A percentile compares a stretch with the other conserved stretches of the same genome.
Conservation (phyloP, 2,329 filamentous ascomycete species). For the Pseudogymnoascus sp. region DNA sequence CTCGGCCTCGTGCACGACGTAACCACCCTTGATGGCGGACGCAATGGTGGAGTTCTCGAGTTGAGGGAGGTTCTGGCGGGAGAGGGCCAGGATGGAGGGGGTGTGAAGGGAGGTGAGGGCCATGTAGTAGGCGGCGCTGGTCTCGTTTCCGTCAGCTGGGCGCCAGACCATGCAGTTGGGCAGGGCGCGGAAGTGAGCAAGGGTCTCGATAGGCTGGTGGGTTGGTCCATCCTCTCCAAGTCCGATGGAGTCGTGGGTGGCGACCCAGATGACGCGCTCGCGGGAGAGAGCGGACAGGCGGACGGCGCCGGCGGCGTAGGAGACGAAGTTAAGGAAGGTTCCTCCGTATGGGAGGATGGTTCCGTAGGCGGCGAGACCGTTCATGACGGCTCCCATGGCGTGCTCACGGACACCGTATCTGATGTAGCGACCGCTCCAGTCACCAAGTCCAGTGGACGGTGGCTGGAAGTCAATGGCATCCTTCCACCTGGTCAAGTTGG, state of each 20-base stretch:
- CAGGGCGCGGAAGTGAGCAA: constrained; percentile 95
- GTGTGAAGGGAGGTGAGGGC: constrained; percentile 83
- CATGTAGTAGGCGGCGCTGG: constrained; percentile 93
- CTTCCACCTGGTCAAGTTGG: constrained; percentile 99
- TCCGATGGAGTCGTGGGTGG: constrained; percentile 98
- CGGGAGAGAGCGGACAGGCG: constrained; percentile 89
- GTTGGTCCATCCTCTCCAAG: constrained; percentile 97
- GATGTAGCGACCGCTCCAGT: constrained; percentile 86
- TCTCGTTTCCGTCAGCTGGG: constrained; percentile 97
- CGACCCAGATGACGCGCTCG: constrained; percentile 87
- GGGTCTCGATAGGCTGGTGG: constrained; percentile 97
- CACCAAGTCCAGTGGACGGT: constrained; percentile 72
- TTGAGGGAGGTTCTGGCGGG: constrained; percentile 96
- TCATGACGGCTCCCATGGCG: constrained; percentile 86
- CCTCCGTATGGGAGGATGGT: constrained; percentile 88
- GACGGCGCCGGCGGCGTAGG: constrained; percentile 90
- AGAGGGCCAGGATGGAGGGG: constrained; percentile 87
- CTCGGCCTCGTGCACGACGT: constrained; percentile 77
- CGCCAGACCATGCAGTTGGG: constrained; percentile 99
- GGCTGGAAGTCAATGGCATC: constrained; percentile 95
- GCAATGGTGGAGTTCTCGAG: constrained; percentile 90
- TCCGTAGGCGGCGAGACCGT: constrained; percentile 91
- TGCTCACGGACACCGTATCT: constrained; percentile 90
- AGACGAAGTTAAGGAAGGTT: constrained; percentile 99
- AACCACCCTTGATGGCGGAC: constrained; percentile 88